Evolutionary conservation across 2,329 filamentous ascomycete genomes (phyloP).

Genomic region (Onygena corvina): DNA sequence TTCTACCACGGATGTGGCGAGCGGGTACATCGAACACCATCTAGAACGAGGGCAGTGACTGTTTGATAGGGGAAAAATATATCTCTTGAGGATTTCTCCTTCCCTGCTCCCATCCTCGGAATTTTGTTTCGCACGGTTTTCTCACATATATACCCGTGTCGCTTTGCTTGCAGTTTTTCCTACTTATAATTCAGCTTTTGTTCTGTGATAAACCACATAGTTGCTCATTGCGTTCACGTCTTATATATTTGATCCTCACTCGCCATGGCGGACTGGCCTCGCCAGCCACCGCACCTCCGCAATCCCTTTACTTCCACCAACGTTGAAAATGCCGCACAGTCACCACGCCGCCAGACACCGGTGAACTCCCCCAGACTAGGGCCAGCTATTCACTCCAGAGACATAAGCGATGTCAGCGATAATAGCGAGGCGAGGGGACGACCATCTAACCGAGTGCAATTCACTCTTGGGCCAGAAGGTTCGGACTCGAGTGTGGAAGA

Average conservation of each 20-base stretch:
- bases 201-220: too few relatives aligned
- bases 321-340: not conserved
- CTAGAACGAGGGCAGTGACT: not conserved
- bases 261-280: conserved; percentile 1
- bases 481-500: conserved; percentile 4
- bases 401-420: conserved; percentile 23
- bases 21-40: conserved; percentile 3
- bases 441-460: conserved; percentile 7
- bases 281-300: not conserved
- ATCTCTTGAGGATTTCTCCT: not conserved
- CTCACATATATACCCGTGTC: not conserved
- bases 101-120: not conserved
- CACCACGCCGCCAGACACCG: not conserved
- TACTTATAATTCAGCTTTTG: not conserved
- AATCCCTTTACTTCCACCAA: not conserved
- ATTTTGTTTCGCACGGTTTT: not conserved
- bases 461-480: conserved; percentile 7
- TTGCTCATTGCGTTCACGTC: too few relatives aligned
- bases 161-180: not conserved
- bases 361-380: not conserved
- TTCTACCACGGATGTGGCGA: not conserved
- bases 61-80: not conserved
- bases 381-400: not conserved
- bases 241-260: too few relatives aligned
- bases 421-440: not conserved